Base-by-base conservation (phyloP, 805 yeast species). In the Suhomyces xylopsoci region DNA sequence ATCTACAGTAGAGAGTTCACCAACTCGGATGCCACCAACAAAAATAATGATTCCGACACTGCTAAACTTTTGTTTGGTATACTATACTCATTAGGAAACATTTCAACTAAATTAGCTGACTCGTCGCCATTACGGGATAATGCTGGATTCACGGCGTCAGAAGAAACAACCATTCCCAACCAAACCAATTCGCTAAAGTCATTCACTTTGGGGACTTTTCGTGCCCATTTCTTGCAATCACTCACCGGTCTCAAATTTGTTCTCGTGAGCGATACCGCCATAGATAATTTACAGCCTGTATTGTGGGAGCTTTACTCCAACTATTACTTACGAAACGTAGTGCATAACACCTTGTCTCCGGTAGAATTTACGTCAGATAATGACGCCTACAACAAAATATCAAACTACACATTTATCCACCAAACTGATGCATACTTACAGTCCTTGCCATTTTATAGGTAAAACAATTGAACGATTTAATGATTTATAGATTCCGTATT, bases 51-150 rank as follows among this genome's bases (percentile, higher is more conserved):
- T 44, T 86, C 85, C 47, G 90, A 91, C 63, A 75, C 82, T 12
- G 85, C 94, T 7, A 87, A 93, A 66, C 79, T 94, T 32, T 76
- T 94, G 12, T 94, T 90, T 65, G 99, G 99, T 10, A 83, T 89
- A 40, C 74, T 90, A 8, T 88, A 84, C 65, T 90, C 97, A 10
- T 69, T 93, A 55, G 79, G 91, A 49, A 89, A 86, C 56, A 81
- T 94, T 38, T 80, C 93, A 0, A 76, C 82, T n/a, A 85, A 75
- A 57, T 62, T 80, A 47, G 76, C 73, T 22, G 71, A 65, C 47
- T 17, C 42, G 14, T n/a, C 41, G n/a, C 47, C 26, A 44, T 17
- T 26, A n/a, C 22, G 17, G 17, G 58, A 58, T 30, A 80, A 55
- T 38, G 51, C 51, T 7, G 52, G 40, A 14, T 59, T 52, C 12